Evolutionary conservation across 1,284 basidiomycete species (phyloP), one percentile per base, ranked within the genome.

Genomic region (Sphagnurus paluster): DNA sequence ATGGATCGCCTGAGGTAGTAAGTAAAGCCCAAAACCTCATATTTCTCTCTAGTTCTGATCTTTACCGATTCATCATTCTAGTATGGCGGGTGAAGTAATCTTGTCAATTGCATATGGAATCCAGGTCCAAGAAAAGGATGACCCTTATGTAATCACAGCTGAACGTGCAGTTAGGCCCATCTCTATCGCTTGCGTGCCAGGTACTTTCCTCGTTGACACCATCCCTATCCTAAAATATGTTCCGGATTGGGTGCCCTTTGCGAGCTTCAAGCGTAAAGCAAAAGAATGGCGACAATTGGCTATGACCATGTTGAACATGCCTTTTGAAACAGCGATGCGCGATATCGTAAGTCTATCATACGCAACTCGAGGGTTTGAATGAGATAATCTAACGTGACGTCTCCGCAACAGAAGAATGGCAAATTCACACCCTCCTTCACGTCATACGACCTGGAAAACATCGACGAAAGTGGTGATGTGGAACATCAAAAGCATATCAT

Each of bases 241-340:
- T 11, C 74, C 74, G 2, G 53, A 54, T 21, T 76, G 71, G 71
- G 64, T 74, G 47, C 74, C 74, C 8, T 68, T 70, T 16, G 67
- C 70, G 4, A 54, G 55, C 0, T 74, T 74, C 61, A 65, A 72
- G 51, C 60, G 61, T 1, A 60, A 71, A 39, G 71, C 70, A 0
- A 56, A 55, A 20, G 57, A 63, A 30, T 73, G 70, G 70, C 61
- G 59, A 26, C 46, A 54, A 34, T 47, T 52, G 13, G 50, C 51
- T 3, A 4, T 49, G 9, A 42, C 39, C 6, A 53, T 70, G 59
- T 46, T 63, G 7, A 62, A 70, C 23, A 53, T 55, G 21, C 69
- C 72, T 1, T 74, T 60, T 50, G 61, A 65, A 28, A 53, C 58
- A 4, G 67, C 67, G 1, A 56, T 57, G 32, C 36, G 43, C 21